A percentile compares a stretch with the other conserved stretches of the same genome.
Conservation (phyloP, 768 basidiomycete species). For the Suillus ampliporus region DNA sequence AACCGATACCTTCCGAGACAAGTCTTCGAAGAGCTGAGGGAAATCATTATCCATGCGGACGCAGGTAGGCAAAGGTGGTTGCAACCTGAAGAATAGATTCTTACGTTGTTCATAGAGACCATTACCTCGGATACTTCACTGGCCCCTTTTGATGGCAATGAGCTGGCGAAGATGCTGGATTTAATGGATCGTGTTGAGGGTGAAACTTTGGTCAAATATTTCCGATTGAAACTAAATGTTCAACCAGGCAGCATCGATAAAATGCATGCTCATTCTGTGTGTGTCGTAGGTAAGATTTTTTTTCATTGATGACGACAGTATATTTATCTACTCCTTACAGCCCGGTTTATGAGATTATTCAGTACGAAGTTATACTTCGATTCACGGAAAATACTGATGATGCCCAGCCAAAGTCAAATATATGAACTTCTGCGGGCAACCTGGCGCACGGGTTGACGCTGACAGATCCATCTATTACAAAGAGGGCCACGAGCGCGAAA, state of each 20-base stretch:
- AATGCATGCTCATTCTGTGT: conserved; percentile 14
- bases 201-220: background rate
- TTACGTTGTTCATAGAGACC: conserved; percentile 20
- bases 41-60: conserved; percentile 19
- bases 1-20: conserved; percentile 9
- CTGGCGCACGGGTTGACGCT: conserved; percentile 40
- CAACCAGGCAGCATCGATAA: conserved; percentile 9
- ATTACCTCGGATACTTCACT: conserved; percentile 23
- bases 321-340: background rate
- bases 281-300: conserved; percentile 15
- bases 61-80: conserved; percentile 2
- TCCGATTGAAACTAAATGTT: background rate
- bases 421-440: conserved; percentile 44
- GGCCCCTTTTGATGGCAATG: conserved; percentile 20
- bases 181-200: conserved; percentile 16
- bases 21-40: conserved; percentile 12
- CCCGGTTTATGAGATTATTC: conserved; percentile 21
- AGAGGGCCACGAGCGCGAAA: conserved; percentile 23
- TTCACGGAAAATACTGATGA: conserved; percentile 6
- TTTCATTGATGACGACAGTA: too few species aligned
- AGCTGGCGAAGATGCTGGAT: conserved; percentile 18
- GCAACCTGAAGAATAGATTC: background rate
- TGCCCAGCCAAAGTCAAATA: conserved; percentile 34
- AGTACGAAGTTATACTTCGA: conserved; percentile 13
- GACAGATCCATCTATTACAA: conserved; percentile 31